Percentiles rank a stretch among this genome's conserved stretches.
phyloP scores from a whole-genome alignment of 345 rosid genomes.

The Euphorbia lathyris region DNA sequence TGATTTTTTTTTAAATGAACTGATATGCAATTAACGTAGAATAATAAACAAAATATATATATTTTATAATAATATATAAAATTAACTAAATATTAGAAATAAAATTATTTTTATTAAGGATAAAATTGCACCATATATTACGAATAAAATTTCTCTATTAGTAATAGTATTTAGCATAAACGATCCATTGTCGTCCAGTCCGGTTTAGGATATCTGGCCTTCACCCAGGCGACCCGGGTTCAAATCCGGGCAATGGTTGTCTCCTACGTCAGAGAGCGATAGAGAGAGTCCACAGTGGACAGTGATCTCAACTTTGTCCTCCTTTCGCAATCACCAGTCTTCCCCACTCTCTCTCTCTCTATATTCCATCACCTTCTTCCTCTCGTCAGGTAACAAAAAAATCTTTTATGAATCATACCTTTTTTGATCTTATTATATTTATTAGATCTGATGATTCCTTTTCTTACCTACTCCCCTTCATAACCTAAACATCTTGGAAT shows the following conservation, averaged over 20 bases:
- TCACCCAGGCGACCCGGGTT: constrained; percentile 15
- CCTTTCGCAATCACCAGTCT: background rate
- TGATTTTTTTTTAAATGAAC: no score
- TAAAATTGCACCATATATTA: no score
- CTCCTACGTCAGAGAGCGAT: no score
- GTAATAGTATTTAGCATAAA: no score
- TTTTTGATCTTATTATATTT: background rate
- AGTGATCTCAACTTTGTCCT: background rate
- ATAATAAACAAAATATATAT: no score
- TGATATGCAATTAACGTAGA: no score
- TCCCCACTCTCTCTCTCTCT: background rate
- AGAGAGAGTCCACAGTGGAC: background rate
- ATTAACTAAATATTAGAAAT: no score
- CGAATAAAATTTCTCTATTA: no score
- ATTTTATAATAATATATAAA: no score
- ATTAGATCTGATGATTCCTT: background rate
- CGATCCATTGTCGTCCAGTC: constrained; percentile 4
- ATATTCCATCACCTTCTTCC: no score
- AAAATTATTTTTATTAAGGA: no score
- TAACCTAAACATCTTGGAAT: background rate
- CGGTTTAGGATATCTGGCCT: constrained; percentile 14
- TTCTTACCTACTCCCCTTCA: background rate
- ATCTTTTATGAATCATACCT: no score
- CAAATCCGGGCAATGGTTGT: constrained; percentile 3
- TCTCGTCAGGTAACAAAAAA: background rate